Evolutionary conservation across 2,329 filamentous ascomycete species (phyloP).

Genomic region (Diplodia seriata): DNA sequence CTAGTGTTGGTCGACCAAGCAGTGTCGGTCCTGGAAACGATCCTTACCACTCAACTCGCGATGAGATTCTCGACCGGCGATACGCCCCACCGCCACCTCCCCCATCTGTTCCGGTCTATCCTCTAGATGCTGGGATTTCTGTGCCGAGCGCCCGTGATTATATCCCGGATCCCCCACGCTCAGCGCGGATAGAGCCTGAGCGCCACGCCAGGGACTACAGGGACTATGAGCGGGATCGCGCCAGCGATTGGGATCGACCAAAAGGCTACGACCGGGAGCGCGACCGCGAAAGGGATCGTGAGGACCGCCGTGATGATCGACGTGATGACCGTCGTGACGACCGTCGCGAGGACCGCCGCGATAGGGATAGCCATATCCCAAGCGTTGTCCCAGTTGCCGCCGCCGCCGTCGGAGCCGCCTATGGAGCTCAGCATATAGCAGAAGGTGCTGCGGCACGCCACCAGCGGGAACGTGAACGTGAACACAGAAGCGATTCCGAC

Average conservation of each 20-base stretch:
- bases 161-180: constrained; percentile 24
- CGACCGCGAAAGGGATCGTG: constrained; percentile 34
- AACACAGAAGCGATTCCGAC: constrained; percentile 35
- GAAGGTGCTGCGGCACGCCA: constrained; percentile 31
- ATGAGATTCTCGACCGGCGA: constrained; percentile 51
- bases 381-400: constrained; percentile 36
- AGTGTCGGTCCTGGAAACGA: constrained; percentile 30
- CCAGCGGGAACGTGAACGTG: constrained; percentile 19
- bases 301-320: constrained; percentile 33
- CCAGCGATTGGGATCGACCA: constrained; percentile 32
- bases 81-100: constrained; percentile 34
- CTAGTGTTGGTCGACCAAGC: constrained; percentile 18
- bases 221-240: constrained; percentile 32
- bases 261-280: constrained; percentile 33
- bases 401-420: constrained; percentile 39
- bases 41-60: constrained; percentile 37
- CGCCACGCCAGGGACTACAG: constrained; percentile 31
- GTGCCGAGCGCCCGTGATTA: constrained; percentile 24
- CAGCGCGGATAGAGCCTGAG: constrained; percentile 38
- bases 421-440: constrained; percentile 35
- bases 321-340: constrained; percentile 37
- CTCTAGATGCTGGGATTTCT: constrained; percentile 2
- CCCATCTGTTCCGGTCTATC: constrained; percentile 15
- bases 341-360: constrained; percentile 41
- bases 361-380: constrained; percentile 33